A percentile compares a stretch with the other conserved stretches of the same genome.
phyloP scores from a whole-genome alignment of 257 asterid genomes.

The Plantago elongata region DNA sequence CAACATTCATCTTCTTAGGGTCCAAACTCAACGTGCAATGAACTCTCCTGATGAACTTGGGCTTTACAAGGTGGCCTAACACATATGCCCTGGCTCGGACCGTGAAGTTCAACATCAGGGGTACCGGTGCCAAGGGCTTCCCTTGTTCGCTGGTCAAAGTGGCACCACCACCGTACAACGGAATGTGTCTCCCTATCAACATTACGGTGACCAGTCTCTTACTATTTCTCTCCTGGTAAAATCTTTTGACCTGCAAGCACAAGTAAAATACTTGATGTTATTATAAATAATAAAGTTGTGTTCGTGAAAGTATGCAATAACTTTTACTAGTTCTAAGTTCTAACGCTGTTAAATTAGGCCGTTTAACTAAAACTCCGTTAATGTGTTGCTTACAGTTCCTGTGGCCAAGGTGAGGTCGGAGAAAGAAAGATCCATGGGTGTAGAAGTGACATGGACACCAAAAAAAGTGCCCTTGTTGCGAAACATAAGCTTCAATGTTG shows the following conservation, averaged over 20 bases:
- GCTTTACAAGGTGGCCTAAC: constrained; percentile 75
- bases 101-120: constrained; percentile 43
- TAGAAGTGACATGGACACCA: constrained; percentile 74
- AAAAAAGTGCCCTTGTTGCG: constrained; percentile 76
- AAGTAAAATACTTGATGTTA: not conserved
- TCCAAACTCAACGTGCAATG: constrained; percentile 53
- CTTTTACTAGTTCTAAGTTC: too few relatives aligned
- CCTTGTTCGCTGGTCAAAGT: constrained; percentile 49
- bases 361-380: too few relatives aligned
- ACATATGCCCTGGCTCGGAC: constrained; percentile 76
- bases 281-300: not conserved
- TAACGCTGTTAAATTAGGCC: too few relatives aligned
- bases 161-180: constrained; percentile 83
- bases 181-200: constrained; percentile 48
- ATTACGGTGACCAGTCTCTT: constrained; percentile 44
- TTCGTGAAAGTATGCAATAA: too few relatives aligned
- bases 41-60: constrained; percentile 53
- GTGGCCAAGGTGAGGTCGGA: constrained; percentile 54
- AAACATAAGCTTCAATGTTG: constrained; percentile 55
- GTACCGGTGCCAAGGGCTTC: constrained; percentile 54
- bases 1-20: constrained; percentile 60
- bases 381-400: constrained; percentile 49
- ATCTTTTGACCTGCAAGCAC: constrained; percentile 48
- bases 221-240: constrained; percentile 74
- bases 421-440: constrained; percentile 65